Evolutionary conservation across 805 yeast genomes (phyloP), one percentile per base, ranked within the genome.

Genomic region (Candida nitratophila): DNA sequence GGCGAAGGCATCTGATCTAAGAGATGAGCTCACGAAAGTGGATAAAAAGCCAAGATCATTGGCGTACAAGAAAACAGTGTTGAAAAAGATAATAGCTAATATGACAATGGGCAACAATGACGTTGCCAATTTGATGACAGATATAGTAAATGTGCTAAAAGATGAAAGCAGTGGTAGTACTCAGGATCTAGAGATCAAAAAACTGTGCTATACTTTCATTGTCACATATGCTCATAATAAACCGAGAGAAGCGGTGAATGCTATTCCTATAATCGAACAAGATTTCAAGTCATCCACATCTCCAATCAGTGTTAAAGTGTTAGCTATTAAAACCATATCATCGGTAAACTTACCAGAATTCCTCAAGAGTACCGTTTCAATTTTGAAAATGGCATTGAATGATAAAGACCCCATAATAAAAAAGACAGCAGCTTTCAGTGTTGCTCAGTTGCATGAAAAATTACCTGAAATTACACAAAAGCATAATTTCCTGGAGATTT

Each of bases 41-140:
- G 68, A 66, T 47, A 72, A 68, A 56, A 71, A 70, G 52, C 53
- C 65, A 17, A 67, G 62, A 42, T 52, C 64, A 3, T 56, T 59
- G 21, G 57, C 53, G 3, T 45, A 63, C n/a, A 68, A 61, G 49
- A 77, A 74, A 52, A 64, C 67, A 11, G 73, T 81, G 1, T 59
- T 91, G 55, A 82, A 81, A 60, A 85, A 84, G 55, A 74, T 88
- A 24, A 71, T 90, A 8, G 91, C 96, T 37, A 90, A 89, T 61
- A 74, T 88, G 62, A 83, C 95, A 6, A 71, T 88, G 63, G 88
- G 89, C 41, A 87, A 86, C 60, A 74, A 74, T 44, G 96, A 91
- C 56, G 77, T 89, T 77, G 70, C 79, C 11, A 60, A 65, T 17
- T 59, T 91, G 44, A 76, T 82, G 55, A 80, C 81, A 1, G 95